Percentiles rank a stretch among this genome's conserved stretches.
Evolutionary conservation across 2,329 filamentous ascomycete genomes (phyloP).

Genomic region (Emmonsiellopsis sp.): DNA sequence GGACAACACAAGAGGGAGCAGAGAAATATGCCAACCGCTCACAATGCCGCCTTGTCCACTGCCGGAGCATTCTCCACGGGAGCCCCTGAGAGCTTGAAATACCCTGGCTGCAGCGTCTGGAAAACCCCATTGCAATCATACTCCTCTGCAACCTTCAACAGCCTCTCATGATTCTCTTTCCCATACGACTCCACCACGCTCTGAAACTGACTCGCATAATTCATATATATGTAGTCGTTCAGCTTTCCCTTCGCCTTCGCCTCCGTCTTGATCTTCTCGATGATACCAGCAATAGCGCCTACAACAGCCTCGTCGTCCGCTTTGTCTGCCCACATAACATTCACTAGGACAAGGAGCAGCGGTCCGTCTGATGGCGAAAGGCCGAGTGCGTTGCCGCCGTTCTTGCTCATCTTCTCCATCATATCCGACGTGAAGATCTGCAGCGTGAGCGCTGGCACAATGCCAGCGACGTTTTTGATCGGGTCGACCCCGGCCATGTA

Average conservation of each 20-base stretch:
- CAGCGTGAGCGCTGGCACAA: conserved; percentile 20
- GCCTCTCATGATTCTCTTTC: conserved; percentile 20
- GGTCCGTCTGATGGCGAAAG: conserved; percentile 17
- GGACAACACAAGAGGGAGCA: no score
- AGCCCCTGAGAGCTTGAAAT: conserved; percentile 29
- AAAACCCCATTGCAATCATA: conserved; percentile 34
- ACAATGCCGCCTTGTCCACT: no score
- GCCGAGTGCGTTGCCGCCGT: conserved; percentile 27
- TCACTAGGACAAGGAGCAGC: conserved; percentile 20
- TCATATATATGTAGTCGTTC: conserved; percentile 36
- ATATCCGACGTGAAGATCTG: conserved; percentile 25
- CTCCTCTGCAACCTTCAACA: conserved; percentile 23
- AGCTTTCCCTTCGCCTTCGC: conserved; percentile 19
- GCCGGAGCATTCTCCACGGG: not conserved
- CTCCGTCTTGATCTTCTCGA: conserved; percentile 18
- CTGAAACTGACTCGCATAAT: conserved; percentile 38
- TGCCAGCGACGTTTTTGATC: conserved; percentile 12
- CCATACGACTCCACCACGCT: conserved; percentile 35
- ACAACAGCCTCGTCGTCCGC: conserved; percentile 24
- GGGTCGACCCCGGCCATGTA: conserved; percentile 16
- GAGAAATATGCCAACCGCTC: no score
- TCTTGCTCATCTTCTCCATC: conserved; percentile 20
- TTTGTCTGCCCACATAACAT: conserved; percentile 21
- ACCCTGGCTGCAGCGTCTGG: conserved; percentile 29
- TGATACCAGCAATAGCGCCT: conserved; percentile 17